Evolutionary conservation across 768 basidiomycete species (phyloP).

Genomic region (Gloeopeniophorella convolvens): DNA sequence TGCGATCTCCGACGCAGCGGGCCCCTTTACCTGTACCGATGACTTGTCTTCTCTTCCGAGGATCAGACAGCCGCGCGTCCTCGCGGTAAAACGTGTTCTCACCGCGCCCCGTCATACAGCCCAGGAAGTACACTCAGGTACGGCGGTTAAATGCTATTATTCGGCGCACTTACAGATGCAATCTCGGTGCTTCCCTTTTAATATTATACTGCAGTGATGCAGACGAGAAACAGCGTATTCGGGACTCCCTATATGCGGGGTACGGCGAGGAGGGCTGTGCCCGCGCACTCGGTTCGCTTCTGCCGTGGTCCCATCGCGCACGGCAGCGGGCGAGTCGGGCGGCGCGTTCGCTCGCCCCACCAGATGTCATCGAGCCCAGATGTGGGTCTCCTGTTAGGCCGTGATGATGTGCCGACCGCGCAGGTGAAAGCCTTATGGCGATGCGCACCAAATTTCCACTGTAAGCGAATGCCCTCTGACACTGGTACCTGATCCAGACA

Average conservation of each 20-base stretch:
- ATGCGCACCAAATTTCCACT: not conserved
- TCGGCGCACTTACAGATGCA: too few species aligned
- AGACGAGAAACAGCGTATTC: too few species aligned
- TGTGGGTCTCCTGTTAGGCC: too few species aligned
- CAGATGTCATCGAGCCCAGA: too few species aligned
- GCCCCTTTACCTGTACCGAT: constrained; percentile 14
- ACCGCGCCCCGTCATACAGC: not conserved
- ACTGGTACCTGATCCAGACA: not conserved
- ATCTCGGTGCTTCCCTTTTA: too few species aligned
- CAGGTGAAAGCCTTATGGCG: not conserved
- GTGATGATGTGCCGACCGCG: not conserved
- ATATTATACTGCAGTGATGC: too few species aligned
- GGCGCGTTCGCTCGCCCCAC: too few species aligned
- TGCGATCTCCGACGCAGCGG: not conserved
- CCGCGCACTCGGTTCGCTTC: not conserved
- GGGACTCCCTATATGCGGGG: not conserved
- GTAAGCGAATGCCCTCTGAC: not conserved
- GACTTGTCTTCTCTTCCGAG: constrained; percentile 10
- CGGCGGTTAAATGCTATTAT: too few species aligned
- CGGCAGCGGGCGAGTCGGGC: not conserved
- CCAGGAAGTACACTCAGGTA: not conserved
- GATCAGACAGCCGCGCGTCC: not conserved
- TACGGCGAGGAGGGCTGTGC: constrained; percentile 4
- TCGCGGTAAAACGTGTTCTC: constrained; percentile 8
- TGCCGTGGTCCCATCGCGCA: not conserved